Conservation (phyloP, 73 alveolate species). For the Tetrahymena malaccensis region DNA sequence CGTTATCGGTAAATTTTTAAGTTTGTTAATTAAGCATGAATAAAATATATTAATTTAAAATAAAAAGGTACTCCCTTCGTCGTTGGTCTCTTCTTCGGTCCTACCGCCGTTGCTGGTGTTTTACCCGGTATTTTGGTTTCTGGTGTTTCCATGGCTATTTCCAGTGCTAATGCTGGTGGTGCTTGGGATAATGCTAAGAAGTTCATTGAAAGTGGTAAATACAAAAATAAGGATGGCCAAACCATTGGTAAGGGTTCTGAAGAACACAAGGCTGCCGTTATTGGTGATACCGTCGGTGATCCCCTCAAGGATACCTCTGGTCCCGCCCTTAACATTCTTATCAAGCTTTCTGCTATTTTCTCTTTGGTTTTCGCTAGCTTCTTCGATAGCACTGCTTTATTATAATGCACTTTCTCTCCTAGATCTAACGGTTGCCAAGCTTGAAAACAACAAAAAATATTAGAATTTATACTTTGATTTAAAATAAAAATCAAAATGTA, state of each 20-base stretch:
- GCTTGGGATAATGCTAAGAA: conserved; percentile 93
- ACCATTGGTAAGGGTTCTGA: conserved; percentile 66
- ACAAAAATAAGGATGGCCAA: conserved; percentile 32
- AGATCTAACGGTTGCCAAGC: conserved; percentile 26
- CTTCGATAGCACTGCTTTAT: conserved; percentile 46
- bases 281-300: conserved; percentile 93
- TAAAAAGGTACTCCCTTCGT: conserved; percentile 58
- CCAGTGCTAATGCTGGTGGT: conserved; percentile 82
- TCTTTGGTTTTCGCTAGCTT: conserved; percentile 74
- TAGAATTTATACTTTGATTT: background rate
- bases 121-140: conserved; percentile 77
- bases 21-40: background rate
- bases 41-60: background rate
- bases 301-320: conserved; percentile 86
- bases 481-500: background rate
- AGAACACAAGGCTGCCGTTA: conserved; percentile 86
- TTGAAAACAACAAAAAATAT: background rate
- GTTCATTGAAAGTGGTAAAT: conserved; percentile 41
- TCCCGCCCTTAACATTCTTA: conserved; percentile 78
- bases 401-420: conserved; percentile 11
- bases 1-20: conserved; percentile 36
- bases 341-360: conserved; percentile 76
- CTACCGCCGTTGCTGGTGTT: conserved; percentile 70
- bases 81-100: conserved; percentile 80
- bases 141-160: conserved; percentile 82